Evolutionary conservation across 352 stramenopile genomes (phyloP).

Genomic region (Globisporangium polare): DNA sequence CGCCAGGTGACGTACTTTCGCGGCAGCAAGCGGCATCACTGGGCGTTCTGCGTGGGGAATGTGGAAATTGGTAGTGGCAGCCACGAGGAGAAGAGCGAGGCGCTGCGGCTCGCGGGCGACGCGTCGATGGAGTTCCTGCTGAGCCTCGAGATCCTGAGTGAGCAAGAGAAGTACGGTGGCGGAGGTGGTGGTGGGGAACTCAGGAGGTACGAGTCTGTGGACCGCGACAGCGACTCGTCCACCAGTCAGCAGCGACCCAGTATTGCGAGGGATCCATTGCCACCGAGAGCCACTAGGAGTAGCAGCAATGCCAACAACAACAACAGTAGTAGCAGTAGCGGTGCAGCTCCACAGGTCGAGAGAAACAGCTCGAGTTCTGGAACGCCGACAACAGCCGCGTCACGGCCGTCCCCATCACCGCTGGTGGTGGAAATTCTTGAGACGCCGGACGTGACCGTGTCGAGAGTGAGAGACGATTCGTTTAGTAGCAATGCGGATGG

Average conservation of each 20-base stretch:
- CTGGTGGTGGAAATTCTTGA: conserved; percentile 6
- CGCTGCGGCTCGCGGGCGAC: conserved; percentile 38
- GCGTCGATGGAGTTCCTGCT: conserved; percentile 45
- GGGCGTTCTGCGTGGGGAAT: conserved; percentile 54
- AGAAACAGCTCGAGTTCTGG: background rate
- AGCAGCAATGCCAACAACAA: background rate
- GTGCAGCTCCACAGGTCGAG: background rate
- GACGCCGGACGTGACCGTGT: conserved; percentile 4
- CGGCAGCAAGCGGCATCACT: conserved; percentile 51
- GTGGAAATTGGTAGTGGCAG: conserved; percentile 71
- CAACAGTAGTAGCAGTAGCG: background rate
- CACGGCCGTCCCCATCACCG: background rate
- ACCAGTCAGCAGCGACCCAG: background rate
- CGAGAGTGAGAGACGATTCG: conserved; percentile 4
- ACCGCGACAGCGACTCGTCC: conserved; percentile 2
- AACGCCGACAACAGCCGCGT: background rate
- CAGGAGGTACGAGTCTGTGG: background rate
- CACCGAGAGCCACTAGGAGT: background rate
- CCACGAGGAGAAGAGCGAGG: conserved; percentile 43
- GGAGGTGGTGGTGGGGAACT: background rate
- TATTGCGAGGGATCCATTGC: background rate
- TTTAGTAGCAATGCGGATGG: conserved; percentile 8
- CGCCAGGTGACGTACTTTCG: conserved; percentile 49
- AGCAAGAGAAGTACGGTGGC: conserved; percentile 7
- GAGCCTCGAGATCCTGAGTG: conserved; percentile 15